Conservation (phyloP, 805 yeast species). For the Komagataella kurtzmanii region DNA sequence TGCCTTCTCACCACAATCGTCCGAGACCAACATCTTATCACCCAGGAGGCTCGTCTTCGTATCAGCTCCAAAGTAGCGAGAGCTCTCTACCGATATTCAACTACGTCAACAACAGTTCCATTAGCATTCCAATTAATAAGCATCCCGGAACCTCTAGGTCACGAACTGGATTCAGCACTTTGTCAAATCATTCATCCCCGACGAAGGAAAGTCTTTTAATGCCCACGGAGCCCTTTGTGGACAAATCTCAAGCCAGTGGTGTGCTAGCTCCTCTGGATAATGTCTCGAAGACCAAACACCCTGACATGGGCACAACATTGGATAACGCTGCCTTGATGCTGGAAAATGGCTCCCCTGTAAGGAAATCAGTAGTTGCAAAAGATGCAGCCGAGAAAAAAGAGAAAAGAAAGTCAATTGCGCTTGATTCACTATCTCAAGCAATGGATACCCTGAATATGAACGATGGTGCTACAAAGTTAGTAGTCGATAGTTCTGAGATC, state of each 20-base stretch:
- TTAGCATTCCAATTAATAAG: not conserved
- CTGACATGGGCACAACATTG: not conserved
- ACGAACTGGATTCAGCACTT: conserved; percentile 1
- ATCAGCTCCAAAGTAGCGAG: conserved; percentile 3
- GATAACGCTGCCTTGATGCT: not conserved
- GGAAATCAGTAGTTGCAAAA: conserved; percentile 2
- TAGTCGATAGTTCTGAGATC: not conserved
- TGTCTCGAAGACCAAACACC: not conserved
- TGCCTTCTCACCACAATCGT: conserved; percentile 26
- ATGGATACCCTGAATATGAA: conserved; percentile 9
- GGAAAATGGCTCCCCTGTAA: not conserved
- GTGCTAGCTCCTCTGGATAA: conserved; percentile 10
- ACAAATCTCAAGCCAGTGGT: conserved; percentile 18
- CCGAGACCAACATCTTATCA: conserved; percentile 82
- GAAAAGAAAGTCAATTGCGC: conserved; percentile 17
- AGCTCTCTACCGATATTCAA: conserved; percentile 14
- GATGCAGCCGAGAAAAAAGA: conserved; percentile 8
- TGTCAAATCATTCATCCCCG: conserved; percentile 13
- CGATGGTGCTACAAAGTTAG: conserved; percentile 1
- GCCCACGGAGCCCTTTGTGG: conserved; percentile 17
- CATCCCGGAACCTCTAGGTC: not conserved
- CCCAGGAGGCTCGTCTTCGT: conserved; percentile 22
- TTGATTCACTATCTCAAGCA: conserved; percentile 19
- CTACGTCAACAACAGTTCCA: conserved; percentile 3
- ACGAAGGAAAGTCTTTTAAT: conserved; percentile 7